Evolutionary conservation across 2,329 filamentous ascomycete genomes (phyloP), one percentile per base, ranked within the genome.

Genomic region (Trichoderma sp.): DNA sequence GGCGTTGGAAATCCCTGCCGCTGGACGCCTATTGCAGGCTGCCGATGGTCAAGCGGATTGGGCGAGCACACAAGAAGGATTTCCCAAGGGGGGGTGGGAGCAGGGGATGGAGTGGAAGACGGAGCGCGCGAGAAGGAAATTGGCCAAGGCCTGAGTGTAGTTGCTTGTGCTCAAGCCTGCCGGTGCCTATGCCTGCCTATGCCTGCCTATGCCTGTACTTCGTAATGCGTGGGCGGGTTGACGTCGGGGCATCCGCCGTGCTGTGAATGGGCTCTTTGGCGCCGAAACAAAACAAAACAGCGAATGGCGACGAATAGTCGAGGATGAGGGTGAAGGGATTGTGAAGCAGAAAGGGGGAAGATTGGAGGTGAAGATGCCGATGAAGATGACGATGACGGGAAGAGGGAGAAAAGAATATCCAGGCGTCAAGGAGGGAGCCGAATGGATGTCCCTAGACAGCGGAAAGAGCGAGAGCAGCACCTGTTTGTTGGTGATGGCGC

Each of bases 1-100:
- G 57, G 68, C 68, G 70, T 70, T 66, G 52, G 58, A 66, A 35
- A 71, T 54, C 70, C 69, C 57, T 68, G 68, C 64, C 52, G 35
- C 42, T 59, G 53, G 53, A 68, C 61, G 60, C 60, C 58, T 22
- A 48, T 65, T 57, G 48, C 52, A 67, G 58, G 57, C 52, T 63
- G 50, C 39, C 58, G 59, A 64, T 56, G 65, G 50, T 22, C 58
- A 63, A 68, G 52, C 50, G 67, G 67, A 64, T 64, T 68, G 67
- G 59, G 42, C 50, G 58, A 45, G 29, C 35, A 39, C 25, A 27
- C 52, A 64, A 32, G 58, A 63, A 67, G 66, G 66, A 67, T 56
- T 61, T 29, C 50, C 48, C 48, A 67, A 63, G 58, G 66, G 65
- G 64, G 66, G 66, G 52, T 67, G 66, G 37, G 66, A 67, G 58